Evolutionary conservation across 1,284 basidiomycete genomes (phyloP), one percentile per base, ranked within the genome.

Genomic region (Trichosporon inkin): DNA sequence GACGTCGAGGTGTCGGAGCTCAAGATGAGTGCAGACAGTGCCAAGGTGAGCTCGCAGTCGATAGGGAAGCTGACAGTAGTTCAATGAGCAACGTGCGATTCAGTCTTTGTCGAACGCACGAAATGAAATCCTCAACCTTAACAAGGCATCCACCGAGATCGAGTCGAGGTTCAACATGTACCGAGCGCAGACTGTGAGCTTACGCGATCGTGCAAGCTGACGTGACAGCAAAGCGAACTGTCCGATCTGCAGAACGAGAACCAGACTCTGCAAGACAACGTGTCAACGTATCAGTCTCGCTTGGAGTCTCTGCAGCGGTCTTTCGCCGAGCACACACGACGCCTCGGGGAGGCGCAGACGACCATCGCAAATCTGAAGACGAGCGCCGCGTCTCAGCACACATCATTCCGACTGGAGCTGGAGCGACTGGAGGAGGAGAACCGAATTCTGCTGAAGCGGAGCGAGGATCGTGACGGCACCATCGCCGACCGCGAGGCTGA

Each of bases 1-100:
- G 87, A 91, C 72, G 83, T 90, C 32, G 82, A 88, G 70, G 87
- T 92, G 53, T 88, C 90, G 6, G 91, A 92, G 72, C 90, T 92
- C 71, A 84, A 89, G 74, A 90, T 93, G 85, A 82, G 68, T 10
- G 69, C 72, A 1, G 70, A 74, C 40, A 72, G 73, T 10, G 70
- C 75, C 28, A 75, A 76, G 64, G 75, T 74, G 52, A 40, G 68
- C 7, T 49, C 6, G 34, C 8, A 24, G 1, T 17, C 20, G 37
- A 10, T 16, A 6, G 6, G 7, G 8, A 6, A 34, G 19, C 56
- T 65, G 55, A 64, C 28, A 8, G 0, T 53, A 77, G 74, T 77
- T 77, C 66, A 76, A 73, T 61, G 72, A 74, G 55, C 59, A 74
- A 44, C 62, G 73, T 22, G 69, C 68, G 44, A 58, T 65, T 0